Evolutionary conservation across 2,329 filamentous ascomycete species (phyloP).

Genomic region (Magnaporthiopsis incrustans): DNA sequence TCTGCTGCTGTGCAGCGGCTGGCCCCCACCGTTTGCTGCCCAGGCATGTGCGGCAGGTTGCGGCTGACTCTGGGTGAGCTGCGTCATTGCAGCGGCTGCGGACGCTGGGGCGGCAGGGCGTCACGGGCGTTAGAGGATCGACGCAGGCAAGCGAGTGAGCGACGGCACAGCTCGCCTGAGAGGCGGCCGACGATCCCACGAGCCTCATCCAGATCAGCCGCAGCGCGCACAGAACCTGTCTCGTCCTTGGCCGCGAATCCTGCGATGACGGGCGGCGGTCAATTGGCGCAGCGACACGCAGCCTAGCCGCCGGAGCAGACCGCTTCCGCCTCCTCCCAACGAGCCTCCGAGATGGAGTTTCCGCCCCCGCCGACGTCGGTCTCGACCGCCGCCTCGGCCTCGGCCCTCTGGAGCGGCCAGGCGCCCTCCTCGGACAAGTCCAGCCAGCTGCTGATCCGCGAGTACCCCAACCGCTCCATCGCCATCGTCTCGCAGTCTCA

Average conservation of each 20-base stretch:
- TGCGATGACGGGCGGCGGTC: not conserved
- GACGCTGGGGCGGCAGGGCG: not conserved
- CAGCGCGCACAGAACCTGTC: not conserved
- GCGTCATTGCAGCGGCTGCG: not conserved
- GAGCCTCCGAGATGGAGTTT: constrained; percentile 36
- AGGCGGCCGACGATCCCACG: not conserved
- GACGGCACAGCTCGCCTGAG: not conserved
- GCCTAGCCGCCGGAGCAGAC: not conserved
- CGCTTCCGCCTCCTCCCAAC: not conserved
- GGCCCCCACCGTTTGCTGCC: not conserved
- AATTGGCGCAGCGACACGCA: not conserved
- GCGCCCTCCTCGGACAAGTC: constrained; percentile 48
- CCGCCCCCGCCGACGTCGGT: constrained; percentile 18
- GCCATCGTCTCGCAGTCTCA: constrained; percentile 74
- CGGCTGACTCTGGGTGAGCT: not conserved
- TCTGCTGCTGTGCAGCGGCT: not conserved
- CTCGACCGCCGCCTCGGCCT: constrained; percentile 8
- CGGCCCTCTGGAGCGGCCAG: constrained; percentile 36
- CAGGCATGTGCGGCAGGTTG: not conserved
- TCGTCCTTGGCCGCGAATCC: not conserved
- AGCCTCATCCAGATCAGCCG: not conserved
- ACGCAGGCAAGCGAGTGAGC: not conserved
- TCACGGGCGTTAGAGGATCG: not conserved
- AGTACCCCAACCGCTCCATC: constrained; percentile 80
- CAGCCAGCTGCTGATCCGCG: constrained; percentile 75